These are phyloP conservation scores for Aspergillus eucalypticola DNA, from an alignment of 2,329 filamentous ascomycete species.

Conservation along the genomic window DNA sequence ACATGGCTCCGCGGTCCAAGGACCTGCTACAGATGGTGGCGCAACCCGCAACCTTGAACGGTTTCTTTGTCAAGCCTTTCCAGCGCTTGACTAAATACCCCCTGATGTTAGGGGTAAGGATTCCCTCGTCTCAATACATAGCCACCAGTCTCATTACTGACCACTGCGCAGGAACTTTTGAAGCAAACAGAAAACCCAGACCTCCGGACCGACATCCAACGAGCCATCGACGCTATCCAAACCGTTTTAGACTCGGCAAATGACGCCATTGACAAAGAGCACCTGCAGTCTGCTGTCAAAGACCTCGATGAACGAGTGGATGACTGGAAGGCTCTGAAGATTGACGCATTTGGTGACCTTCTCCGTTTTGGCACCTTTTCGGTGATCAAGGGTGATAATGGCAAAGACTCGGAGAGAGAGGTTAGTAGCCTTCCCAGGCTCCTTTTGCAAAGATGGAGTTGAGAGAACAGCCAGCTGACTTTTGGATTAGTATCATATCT, in stretches of 20 bases:
- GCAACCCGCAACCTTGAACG: constrained; percentile 82
- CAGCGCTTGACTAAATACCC: constrained; percentile 95
- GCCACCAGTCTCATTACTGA: not conserved
- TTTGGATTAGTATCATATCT: constrained; percentile 79
- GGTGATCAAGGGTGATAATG: constrained; percentile 73
- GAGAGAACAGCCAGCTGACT: constrained; percentile 17
- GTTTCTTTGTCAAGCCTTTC: constrained; percentile 94
- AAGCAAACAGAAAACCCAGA: constrained; percentile 78
- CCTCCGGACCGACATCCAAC: constrained; percentile 69
- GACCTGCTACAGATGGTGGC: constrained; percentile 72
- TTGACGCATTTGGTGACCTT: constrained; percentile 88
- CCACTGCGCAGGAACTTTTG: constrained; percentile 66
- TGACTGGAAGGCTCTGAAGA: constrained; percentile 92
- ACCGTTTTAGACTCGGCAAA: constrained; percentile 83
- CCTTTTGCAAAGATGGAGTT: too few species aligned
- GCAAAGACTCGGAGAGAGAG: constrained; percentile 89
- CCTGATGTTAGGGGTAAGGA: constrained; percentile 73
- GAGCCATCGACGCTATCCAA: constrained; percentile 79
- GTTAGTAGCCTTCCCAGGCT: constrained; percentile 52
- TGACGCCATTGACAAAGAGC: constrained; percentile 83
- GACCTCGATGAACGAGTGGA: constrained; percentile 83
- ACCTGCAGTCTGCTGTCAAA: constrained; percentile 77
- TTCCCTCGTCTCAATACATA: constrained; percentile 3
- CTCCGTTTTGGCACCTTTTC: constrained; percentile 87
- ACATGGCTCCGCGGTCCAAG: constrained; percentile 65